Conservation (phyloP, 495 filamentous ascomycete species). For the Parathielavia hyrcaniae region DNA sequence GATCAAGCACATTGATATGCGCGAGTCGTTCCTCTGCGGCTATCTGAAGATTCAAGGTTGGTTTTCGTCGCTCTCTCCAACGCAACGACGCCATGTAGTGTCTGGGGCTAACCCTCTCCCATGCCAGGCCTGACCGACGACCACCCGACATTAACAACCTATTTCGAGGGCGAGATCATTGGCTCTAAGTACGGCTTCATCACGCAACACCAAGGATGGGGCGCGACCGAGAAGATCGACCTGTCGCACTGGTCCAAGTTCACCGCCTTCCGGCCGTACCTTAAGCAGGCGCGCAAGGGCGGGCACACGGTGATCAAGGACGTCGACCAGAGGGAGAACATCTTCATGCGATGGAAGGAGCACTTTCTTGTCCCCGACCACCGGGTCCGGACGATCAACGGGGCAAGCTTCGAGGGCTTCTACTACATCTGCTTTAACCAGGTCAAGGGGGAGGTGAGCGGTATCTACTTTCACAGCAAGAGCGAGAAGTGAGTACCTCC, state of each 20-base stretch:
- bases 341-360: conserved; percentile 99
- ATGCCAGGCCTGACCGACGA: conserved; percentile 79
- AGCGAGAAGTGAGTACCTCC: conserved; percentile 74
- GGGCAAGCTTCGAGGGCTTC: conserved; percentile 96
- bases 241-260: conserved; percentile 92
- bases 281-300: conserved; percentile 61
- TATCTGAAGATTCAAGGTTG: conserved; percentile 94
- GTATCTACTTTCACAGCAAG: conserved; percentile 96
- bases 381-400: conserved; percentile 77
- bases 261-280: conserved; percentile 72
- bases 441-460: conserved; percentile 70
- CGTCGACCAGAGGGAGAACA: conserved; percentile 75
- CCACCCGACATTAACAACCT: conserved; percentile 93
- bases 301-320: conserved; percentile 51
- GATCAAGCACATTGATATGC: conserved; percentile 92
- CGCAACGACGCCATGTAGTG: too few species aligned
- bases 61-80: conserved; percentile 25
- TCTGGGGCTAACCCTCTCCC: background rate
- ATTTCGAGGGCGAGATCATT: conserved; percentile 98
- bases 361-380: conserved; percentile 97
- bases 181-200: conserved; percentile 89
- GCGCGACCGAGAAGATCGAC: conserved; percentile 86
- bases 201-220: conserved; percentile 86
- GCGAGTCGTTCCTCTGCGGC: conserved; percentile 90
- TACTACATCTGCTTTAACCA: conserved; percentile 99